phyloP scores from a whole-genome alignment of 352 stramenopile species.

The Phytopythium boreale region DNA sequence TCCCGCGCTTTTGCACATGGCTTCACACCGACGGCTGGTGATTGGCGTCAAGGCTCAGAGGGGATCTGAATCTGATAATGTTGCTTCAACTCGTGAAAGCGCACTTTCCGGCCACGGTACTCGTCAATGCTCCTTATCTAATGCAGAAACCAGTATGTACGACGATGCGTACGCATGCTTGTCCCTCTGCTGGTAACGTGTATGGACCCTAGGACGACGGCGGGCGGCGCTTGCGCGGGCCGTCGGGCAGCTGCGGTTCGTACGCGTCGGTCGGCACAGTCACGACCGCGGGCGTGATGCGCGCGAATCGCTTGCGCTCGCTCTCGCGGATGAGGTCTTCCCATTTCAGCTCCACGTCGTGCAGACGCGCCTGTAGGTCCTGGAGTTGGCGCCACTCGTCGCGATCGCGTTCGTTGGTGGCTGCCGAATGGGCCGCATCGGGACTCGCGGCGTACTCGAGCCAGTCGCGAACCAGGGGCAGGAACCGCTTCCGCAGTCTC shows the following conservation, averaged over 20 bases:
- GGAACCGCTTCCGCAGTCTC: constrained; percentile 65
- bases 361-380: constrained; percentile 15
- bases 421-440: not conserved
- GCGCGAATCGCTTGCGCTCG: constrained; percentile 29
- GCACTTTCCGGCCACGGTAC: too few relatives aligned
- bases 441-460: constrained; percentile 19
- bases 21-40: not conserved
- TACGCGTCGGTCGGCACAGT: constrained; percentile 19
- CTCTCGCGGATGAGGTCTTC: constrained; percentile 34
- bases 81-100: not conserved
- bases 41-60: not conserved
- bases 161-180: too few relatives aligned
- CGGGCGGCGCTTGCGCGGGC: not conserved
- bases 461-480: constrained; percentile 67
- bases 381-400: not conserved
- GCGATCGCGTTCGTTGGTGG: not conserved
- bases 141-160: too few relatives aligned
- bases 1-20: not conserved
- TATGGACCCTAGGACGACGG: too few relatives aligned
- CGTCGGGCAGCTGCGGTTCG: constrained; percentile 1
- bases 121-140: too few relatives aligned
- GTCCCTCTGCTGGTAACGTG: too few relatives aligned
- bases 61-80: not conserved
- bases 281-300: constrained; percentile 23
- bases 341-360: constrained; percentile 31